Percentiles rank a stretch among this genome's conserved stretches.
phyloP scores from a whole-genome alignment of 2,329 filamentous ascomycete species.

The Plenodomus biglobosus region DNA sequence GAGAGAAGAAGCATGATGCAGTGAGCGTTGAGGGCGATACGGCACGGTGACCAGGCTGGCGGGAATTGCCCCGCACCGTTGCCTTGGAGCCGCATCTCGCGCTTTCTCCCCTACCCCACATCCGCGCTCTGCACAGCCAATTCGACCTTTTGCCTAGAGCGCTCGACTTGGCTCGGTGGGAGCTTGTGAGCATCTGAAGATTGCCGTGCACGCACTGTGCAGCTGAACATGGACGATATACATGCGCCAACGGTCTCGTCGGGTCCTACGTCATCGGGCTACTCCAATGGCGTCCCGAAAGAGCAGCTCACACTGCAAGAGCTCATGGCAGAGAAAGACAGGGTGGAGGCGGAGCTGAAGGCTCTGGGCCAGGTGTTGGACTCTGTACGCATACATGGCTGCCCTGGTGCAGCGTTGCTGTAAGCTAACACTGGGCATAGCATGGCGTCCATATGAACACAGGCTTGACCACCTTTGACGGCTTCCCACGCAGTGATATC shows the following conservation, averaged over 20 bases:
- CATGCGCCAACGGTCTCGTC: constrained; percentile 74
- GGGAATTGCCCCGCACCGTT: constrained; percentile 1
- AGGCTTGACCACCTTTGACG: constrained; percentile 80
- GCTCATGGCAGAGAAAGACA: constrained; percentile 81
- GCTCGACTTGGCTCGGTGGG: neutral
- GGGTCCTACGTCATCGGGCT: constrained; percentile 66
- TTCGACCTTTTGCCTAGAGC: neutral
- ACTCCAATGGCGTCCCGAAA: constrained; percentile 62
- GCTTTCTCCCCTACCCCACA: constrained; percentile 2
- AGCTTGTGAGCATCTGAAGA: too few relatives aligned
- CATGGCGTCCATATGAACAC: constrained; percentile 94
- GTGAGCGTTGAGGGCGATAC: neutral
- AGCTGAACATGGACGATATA: constrained; percentile 59
- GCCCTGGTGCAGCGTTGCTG: neutral
- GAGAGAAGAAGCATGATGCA: neutral
- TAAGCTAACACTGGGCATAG: constrained; percentile 52
- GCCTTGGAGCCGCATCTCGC: neutral
- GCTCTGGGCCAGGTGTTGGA: constrained; percentile 84
- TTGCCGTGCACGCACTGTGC: too few relatives aligned
- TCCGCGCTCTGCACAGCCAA: neutral
- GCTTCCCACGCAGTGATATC: constrained; percentile 88
- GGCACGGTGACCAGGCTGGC: neutral
- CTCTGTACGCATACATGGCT: constrained; percentile 61
- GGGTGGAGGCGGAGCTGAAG: constrained; percentile 81
- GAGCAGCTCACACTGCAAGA: constrained; percentile 71